phyloP scores from a whole-genome alignment of 2,329 filamentous ascomycete genomes.

The Hymenoscyphus infarciens region DNA sequence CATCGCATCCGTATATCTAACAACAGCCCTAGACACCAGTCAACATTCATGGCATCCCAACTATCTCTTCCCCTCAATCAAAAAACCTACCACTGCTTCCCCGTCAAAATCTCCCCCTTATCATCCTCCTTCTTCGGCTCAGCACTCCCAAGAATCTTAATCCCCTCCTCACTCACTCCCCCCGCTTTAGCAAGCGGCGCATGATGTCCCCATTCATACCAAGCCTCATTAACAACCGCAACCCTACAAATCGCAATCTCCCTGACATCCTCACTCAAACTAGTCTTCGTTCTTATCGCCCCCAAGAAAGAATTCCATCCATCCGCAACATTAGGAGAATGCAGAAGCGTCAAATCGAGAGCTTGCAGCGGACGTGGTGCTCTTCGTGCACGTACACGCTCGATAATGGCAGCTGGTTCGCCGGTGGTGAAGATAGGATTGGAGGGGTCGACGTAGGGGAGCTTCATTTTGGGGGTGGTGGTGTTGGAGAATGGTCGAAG shows the following conservation, averaged over 20 bases:
- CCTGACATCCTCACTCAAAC: slow-evolving; percentile 53
- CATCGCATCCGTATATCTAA: slow-evolving; percentile 80
- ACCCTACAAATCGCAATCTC: slow-evolving; percentile 81
- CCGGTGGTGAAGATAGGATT: slow-evolving; percentile 44
- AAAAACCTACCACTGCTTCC: slow-evolving; percentile 49
- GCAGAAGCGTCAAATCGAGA: slow-evolving; percentile 73
- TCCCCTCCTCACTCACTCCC: slow-evolving; percentile 30
- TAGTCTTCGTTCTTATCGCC: slow-evolving; percentile 54
- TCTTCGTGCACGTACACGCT: slow-evolving; percentile 62
- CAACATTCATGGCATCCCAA: no score
- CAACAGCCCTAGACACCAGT: slow-evolving; percentile 44
- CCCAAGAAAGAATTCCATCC: slow-evolving; percentile 72
- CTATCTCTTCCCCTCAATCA: no score
- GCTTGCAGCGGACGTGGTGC: slow-evolving; percentile 66
- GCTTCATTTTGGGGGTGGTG: slow-evolving; percentile 49
- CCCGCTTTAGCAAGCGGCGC: slow-evolving; percentile 51
- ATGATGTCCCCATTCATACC: slow-evolving; percentile 84
- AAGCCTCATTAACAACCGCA: slow-evolving; percentile 74
- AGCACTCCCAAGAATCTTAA: slow-evolving; percentile 30
- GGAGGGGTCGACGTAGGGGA: slow-evolving; percentile 57
- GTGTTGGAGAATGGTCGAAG: background rate
- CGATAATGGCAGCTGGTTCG: slow-evolving; percentile 55
- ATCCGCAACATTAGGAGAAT: slow-evolving; percentile 70
- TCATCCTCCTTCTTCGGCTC: slow-evolving; percentile 32
- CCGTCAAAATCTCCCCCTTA: slow-evolving; percentile 42